Conservation (phyloP, 78 protist species). For the Blattamonas nauphoetae region DNA sequence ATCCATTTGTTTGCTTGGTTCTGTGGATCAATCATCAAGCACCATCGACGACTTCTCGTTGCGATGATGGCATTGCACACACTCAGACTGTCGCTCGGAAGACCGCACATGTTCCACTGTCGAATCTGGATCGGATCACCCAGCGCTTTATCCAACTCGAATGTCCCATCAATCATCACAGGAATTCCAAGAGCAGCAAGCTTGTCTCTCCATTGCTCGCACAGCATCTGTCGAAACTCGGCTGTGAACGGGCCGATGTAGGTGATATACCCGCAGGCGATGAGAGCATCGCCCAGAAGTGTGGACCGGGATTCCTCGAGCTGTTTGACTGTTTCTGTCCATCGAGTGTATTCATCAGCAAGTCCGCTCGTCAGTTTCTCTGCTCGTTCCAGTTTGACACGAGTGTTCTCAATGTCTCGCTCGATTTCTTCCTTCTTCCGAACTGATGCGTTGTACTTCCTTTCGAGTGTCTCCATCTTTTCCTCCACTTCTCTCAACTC, state of each 20-base stretch:
- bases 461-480: conserved; percentile 37
- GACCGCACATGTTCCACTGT: background rate
- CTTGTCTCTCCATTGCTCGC: conserved; percentile 7
- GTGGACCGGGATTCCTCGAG: background rate
- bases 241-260: conserved; percentile 72
- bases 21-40: background rate
- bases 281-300: conserved; percentile 57
- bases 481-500: conserved; percentile 18
- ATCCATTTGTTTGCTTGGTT: background rate
- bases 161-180: background rate
- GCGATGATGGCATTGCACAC: background rate
- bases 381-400: conserved; percentile 47
- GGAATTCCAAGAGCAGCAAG: background rate
- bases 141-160: background rate
- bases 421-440: conserved; percentile 17
- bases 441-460: conserved; percentile 11
- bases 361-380: conserved; percentile 43
- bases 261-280: conserved; percentile 51
- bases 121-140: background rate
- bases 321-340: background rate
- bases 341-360: conserved; percentile 27
- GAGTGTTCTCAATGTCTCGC: conserved; percentile 24
- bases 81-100: background rate
- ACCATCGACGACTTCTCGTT: background rate
- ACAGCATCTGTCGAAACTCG: conserved; percentile 30